A percentile compares a stretch with the other conserved stretches of the same genome.
phyloP scores from a whole-genome alignment of 2,329 filamentous ascomycete species.

The Fusarium tupiense region DNA sequence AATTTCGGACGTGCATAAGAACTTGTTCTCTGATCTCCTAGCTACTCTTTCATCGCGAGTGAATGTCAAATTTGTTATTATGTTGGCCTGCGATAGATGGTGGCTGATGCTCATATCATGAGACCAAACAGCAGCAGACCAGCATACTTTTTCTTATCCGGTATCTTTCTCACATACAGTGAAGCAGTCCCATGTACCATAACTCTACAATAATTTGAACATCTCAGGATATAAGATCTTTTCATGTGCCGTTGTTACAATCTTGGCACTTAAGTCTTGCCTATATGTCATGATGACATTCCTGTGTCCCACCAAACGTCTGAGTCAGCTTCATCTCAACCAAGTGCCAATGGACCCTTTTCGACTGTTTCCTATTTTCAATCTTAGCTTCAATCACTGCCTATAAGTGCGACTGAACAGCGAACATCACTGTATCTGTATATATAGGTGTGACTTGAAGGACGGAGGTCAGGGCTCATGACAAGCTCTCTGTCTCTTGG shows the following conservation, averaged over 20 bases:
- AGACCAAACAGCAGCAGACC: neutral
- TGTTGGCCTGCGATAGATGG: neutral
- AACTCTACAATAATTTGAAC: accelerated
- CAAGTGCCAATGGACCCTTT: accelerated
- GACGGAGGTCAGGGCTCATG: neutral
- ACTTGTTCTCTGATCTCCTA: accelerated
- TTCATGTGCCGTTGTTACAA: accelerated
- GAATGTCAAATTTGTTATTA: accelerated
- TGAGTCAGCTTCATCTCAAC: neutral
- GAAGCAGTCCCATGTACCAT: accelerated
- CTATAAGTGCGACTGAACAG: accelerated
- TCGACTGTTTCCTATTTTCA: accelerated
- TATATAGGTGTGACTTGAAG: neutral
- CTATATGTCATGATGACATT: neutral
- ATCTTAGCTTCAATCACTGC: accelerated
- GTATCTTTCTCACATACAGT: no score
- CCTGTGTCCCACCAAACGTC: no score
- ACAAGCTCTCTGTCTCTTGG: neutral
- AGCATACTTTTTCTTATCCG: neutral
- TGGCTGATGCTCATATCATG: neutral
- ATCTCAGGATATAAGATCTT: accelerated
- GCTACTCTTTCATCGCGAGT: no score
- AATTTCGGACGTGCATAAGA: accelerated
- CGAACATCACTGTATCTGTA: accelerated
- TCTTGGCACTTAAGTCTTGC: accelerated